Evolutionary conservation across 257 asterid genomes (phyloP).

Genomic region (Przewalskia tangutica): DNA sequence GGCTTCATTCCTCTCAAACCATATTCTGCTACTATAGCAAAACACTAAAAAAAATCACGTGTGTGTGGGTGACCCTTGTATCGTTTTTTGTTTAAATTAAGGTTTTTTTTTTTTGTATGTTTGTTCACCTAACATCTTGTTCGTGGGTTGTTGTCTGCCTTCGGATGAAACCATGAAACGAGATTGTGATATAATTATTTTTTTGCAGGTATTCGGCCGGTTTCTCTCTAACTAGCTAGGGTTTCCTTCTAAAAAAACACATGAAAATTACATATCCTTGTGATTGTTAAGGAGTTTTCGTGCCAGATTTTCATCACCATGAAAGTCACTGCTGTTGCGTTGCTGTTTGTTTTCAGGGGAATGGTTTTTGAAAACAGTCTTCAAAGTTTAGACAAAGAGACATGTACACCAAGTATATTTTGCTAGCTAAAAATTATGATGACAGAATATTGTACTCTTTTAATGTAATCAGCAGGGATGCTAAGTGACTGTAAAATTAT

Average conservation of each 20-base stretch:
- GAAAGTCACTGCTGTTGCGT: background rate
- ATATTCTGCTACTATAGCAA: background rate
- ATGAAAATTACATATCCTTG: background rate
- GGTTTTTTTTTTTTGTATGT: background rate
- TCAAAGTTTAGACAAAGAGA: background rate
- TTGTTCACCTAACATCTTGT: background rate
- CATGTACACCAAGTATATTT: background rate
- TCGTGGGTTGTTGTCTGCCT: background rate
- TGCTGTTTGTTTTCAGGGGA: background rate
- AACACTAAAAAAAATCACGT: background rate
- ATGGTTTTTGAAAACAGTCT: background rate
- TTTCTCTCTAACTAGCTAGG: background rate
- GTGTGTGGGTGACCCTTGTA: background rate
- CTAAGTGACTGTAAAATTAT: background rate
- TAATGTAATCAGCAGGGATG: background rate
- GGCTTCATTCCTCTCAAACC: constrained; percentile 29
- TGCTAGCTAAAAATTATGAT: background rate
- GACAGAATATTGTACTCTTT: background rate
- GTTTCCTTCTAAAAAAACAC: background rate
- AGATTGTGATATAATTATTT: background rate
- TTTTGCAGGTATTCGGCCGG: background rate
- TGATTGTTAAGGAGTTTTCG: background rate
- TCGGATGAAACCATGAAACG: background rate
- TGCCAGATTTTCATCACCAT: background rate
- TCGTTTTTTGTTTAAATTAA: background rate